Base-by-base conservation (phyloP, 2,329 filamentous ascomycete species). In the Zymoseptoria pseudotritici region DNA sequence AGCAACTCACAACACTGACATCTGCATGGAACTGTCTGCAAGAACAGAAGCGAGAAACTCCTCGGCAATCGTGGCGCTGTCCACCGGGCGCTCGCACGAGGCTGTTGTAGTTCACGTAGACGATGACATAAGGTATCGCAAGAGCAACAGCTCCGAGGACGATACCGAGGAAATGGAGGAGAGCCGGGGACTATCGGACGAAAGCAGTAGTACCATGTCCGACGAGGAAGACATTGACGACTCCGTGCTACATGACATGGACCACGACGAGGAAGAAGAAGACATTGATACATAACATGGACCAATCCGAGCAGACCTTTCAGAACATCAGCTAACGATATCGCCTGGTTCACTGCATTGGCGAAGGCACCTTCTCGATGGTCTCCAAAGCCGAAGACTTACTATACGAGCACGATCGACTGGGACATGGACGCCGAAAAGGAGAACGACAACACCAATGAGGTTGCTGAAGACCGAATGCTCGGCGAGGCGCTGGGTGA, bases 331-430 rank as follows among this genome's bases (percentile, higher is more conserved):
- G 84, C 65, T 83, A 90, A 69, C 86, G 87, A 60, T 99, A 93
- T 76, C 87, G 92, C 57, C 78, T 99, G 58, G 94, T 99, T 73
- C 97, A 97, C 76, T 88, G 93, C 63, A 99, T 99, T 71, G 94
- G 94, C 71, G 94, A 99, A 83, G 94, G 94, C 60, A 99, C 94
- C 1, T 99, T 99, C 73, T 97, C 94, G 0, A 97, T 94, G 1
- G 94, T 99, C 11, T 99, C 99, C 82, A 99, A 99, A 75, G 94
- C 95, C 20, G 91, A 97, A 75, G 94, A 99, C 72, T 78, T 97
- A 24, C 81, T 88, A 58, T 96, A 97, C 73, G 84, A 94, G 65
- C 80, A 83, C 61, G 95, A 90, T 75, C 80, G 83, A 87, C 65
- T 97, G 93, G 91, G 91, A 97, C 70, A 74, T 88, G 49, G 82